Evolutionary conservation across 208 protist species (phyloP), one percentile per base, ranked within the genome.

Genomic region (Hexamita inflata): DNA sequence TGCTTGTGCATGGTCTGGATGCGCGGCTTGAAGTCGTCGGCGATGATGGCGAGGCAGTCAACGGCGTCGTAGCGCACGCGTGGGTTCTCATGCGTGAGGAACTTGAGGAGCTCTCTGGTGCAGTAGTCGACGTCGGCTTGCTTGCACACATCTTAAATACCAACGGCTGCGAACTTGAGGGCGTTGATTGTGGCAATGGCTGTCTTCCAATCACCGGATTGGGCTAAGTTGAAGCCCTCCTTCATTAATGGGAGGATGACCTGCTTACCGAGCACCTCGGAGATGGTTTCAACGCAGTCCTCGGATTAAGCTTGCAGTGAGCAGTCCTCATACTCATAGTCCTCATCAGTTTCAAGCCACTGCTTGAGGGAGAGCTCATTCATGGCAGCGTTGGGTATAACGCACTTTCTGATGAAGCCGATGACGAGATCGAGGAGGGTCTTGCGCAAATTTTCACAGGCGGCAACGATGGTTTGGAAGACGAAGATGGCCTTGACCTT

Each of bases 41-140:
- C 1, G 11, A 79, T 59, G 7, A 77, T 70, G 34, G 70, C 76
- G 4, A 79, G 39, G 76, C 70, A 13, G 45, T 75, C 77, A 28
- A 75, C 7, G 26, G 34, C 53, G 67, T 19, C 24, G 32, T 67
- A 79, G 24, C 76, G 30, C 24, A 79, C 76, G 26, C 76, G 29
- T 7, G 60, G 76, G 41, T 79, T 70, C 26, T 29, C 40, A 66
- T 79, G 64, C 4, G 9, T 75, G 38, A 13, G 39, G 13, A 32
- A 19, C 7, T 29, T 9, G 19, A 60, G 39, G 41, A 65, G 11
- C 34, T 58, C 30, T 4, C 13, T 40, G 53, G 68, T n/a, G 24
- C 60, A 7, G 35, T 39, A 29, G 28, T 4, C 26, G 28, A 76
- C 24, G 13, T 77, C 32, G 9, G 26, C 35, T 28, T 60, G 1